Evolutionary conservation across 495 filamentous ascomycete genomes (phyloP), one percentile per base, ranked within the genome.

Genomic region (Evansstolkia leycettana): DNA sequence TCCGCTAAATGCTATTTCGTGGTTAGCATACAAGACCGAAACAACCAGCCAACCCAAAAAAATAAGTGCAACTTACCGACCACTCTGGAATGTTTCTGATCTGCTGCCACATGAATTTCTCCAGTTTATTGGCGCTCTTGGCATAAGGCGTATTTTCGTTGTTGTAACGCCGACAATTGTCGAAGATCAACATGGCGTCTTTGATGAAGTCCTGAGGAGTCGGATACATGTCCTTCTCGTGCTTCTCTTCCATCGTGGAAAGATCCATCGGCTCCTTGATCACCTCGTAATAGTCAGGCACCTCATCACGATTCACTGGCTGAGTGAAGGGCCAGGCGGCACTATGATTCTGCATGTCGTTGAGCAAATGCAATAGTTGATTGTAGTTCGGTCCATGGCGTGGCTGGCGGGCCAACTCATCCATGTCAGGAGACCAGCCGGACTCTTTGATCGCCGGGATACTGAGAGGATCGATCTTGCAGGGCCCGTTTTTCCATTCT

Each of bases 191-290:
- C 55, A 76, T 79, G 17, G 90, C 86, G 55, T 98, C 90, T 37
- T 72, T 75, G 60, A 90, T 79, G 50, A 98, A 96, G 39, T 96
- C 90, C 47, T 96, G 88, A 6, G 88, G 86, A 0, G 75, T 85
- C 7, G 75, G 74, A 50, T 98, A 98, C 51, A 82, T 74, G 55
- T 98, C 92, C 31, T 85, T 85, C 47, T 96, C 89, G 34, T 92
- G 80, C 58, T 93, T 92, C 40, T 76, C 75, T 54, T 98, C 90
- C 92, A 98, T 96, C 7, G 89, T 94, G 17, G 71, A 76, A 27
- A 98, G 64, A 54, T 98, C 90, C 90, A 98, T 98, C 9, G 90
- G 92, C 58, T 94, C 85, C 54, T 86, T 82, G 52, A 95, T 94
- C 17, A 94, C 76, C 20, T 92, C 83, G 53, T 89, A 89, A 38